Evolutionary conservation across 2,329 filamentous ascomycete species (phyloP), one percentile per base, ranked within the genome.

Genomic region (Ambrosiella cleistominuta): DNA sequence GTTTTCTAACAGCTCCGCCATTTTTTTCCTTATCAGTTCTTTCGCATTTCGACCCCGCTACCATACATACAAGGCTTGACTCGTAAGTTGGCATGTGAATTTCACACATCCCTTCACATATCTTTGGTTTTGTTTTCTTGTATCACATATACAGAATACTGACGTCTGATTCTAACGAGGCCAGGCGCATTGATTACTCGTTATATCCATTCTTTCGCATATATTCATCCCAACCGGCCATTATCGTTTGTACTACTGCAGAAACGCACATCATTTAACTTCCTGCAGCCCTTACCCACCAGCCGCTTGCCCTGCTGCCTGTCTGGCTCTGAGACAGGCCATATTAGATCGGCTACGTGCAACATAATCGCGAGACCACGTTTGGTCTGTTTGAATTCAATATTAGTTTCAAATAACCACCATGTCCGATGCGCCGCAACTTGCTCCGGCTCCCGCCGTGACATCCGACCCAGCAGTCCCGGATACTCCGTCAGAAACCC

Each of bases 261-360:
- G 47, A 9, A 51, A 51, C 47, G 47, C 47, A 51, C 47, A 51
- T 51, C n/a, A 51, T 51, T 51, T 51, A 51, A 19, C 47, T 15
- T n/a, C 47, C 27, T 51, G 47, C 19, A 17, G 11, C 44, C 19
- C 8, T 15, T 15, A 17, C 17, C 17, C 35, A 11, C 47, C 12
- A 15, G 11, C 2, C 17, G 27, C 47, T 27, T 27, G 27, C 27
- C 27, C 27, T 27, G 27, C 47, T 27, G 9, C 3, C 47, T 19
- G 47, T 11, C 11, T 11, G 47, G 19, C 47, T 36, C 47, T 36
- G 47, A 9, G 39, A 42, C 47, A 51, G 19, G 15, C 47, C 17
- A 51, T 27, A 27, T 51, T 19, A 47, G 9, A 51, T n/a, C 35
- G 47, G 9, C 19, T 51, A 3, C 47, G 35, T 51, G 37, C 44